A percentile compares a stretch with the other conserved stretches of the same genome.
Conservation (phyloP, 805 yeast genomes). For the Helenozyma baotianmanensis region DNA sequence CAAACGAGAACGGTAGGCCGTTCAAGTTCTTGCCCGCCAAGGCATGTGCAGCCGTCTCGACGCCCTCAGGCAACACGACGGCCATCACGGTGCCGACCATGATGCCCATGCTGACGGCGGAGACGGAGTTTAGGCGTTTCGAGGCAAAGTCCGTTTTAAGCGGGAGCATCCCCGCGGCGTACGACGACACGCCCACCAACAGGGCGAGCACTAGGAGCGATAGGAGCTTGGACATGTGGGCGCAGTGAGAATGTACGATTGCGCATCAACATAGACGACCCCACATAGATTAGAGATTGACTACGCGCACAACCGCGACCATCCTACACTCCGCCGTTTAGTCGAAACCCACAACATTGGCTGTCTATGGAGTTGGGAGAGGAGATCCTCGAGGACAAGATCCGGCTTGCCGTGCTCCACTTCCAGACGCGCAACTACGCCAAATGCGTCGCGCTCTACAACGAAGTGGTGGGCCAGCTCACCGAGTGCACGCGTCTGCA, state of each 20-base stretch:
- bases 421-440: conserved; percentile 27
- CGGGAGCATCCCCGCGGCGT: conserved; percentile 10
- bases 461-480: conserved; percentile 19
- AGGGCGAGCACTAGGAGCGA: conserved; percentile 6
- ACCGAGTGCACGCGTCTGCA: conserved; percentile 12
- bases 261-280: too few relatives aligned
- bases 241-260: too few relatives aligned
- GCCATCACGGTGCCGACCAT: conserved; percentile 56
- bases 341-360: too few relatives aligned
- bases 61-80: conserved; percentile 64
- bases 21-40: conserved; percentile 1
- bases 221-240: neutral
- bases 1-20: conserved; percentile 15
- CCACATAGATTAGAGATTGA: too few relatives aligned
- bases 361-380: conserved; percentile 17
- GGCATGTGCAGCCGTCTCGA: conserved; percentile 30
- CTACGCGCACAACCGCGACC: neutral
- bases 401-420: conserved; percentile 24
- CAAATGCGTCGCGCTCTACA: conserved; percentile 26
- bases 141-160: conserved; percentile 8
- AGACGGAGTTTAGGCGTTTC: conserved; percentile 28
- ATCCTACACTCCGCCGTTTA: neutral
- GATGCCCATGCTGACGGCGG: conserved; percentile 56
- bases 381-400: conserved; percentile 24
- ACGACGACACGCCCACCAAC: conserved; percentile 9